Conservation (phyloP, 2,329 filamentous ascomycete species). For the Neofusicoccum sp. region DNA sequence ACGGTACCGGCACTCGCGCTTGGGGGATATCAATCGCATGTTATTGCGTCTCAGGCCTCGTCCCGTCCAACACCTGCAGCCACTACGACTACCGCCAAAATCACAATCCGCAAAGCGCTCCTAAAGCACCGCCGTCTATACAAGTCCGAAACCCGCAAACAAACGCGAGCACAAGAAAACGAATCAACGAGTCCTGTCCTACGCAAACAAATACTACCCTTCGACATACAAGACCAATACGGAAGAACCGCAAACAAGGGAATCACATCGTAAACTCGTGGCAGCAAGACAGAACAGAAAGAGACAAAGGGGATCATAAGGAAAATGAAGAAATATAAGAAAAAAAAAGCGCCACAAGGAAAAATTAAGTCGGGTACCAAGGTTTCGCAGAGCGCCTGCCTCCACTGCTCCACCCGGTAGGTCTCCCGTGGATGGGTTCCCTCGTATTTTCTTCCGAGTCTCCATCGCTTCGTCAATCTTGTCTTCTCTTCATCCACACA, state of each 20-base stretch:
- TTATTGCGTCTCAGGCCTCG: not conserved
- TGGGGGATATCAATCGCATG: not conserved
- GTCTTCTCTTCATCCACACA: not conserved
- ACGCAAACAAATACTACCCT: not conserved
- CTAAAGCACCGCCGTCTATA: no score
- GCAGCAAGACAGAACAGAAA: not conserved
- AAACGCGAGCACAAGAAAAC: not conserved
- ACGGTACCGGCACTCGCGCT: not conserved
- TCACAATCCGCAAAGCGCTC: no score
- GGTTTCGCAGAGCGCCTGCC: conserved; percentile 16
- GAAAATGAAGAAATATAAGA: not conserved
- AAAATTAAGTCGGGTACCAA: conserved; percentile 5
- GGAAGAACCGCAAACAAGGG: conserved; percentile 6
- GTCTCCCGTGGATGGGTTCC: not conserved
- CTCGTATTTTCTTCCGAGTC: conserved; percentile 4
- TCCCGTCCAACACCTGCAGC: not conserved
- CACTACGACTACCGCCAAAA: not conserved
- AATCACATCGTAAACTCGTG: conserved; percentile 18
- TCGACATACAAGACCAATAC: not conserved
- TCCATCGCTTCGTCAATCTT: not conserved
- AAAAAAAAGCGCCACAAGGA: not conserved
- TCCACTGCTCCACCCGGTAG: conserved; percentile 9
- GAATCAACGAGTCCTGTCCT: not conserved
- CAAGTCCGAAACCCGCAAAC: no score
- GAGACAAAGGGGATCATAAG: not conserved